Base-by-base conservation (phyloP, 2,329 filamentous ascomycete genomes). In the Xylaria multiplex region DNA sequence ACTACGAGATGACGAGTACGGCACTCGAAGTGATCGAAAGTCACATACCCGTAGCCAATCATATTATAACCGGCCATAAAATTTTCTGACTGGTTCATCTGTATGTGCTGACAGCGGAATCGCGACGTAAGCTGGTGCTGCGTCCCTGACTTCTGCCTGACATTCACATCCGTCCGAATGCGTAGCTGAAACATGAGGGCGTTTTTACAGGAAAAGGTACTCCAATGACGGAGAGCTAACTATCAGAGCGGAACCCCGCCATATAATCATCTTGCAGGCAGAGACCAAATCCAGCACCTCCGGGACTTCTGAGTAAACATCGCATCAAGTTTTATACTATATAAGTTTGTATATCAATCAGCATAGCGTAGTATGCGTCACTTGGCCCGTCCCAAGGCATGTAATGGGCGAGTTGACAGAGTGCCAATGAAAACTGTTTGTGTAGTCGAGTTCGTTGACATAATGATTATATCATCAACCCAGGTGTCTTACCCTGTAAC, bases 91-190 rank as follows among this genome's bases (percentile, higher is more conserved):
- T 58, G 55, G 43, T 24, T 27, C 55, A 3, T 49, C 30, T 24
- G 11, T n/a, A 16, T 35, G 43, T 58, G 55, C 30, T 49, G 19
- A 49, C 42, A 22, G 43, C 49, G 45, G 54, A 50, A 50, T 50
- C 9, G 40, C 54, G 22, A 55, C 43, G 53, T 45, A 62, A 56
- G 43, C 59, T 50, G 45, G 43, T 11, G 32, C 46, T 11, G 32
- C 14, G 32, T 55, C 16, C 22, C 53, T 40, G 19, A 14, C n/a
- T 30, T 55, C 42, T 55, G 11, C 22, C 53, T 40, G 19, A 14
- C n/a, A 30, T 55, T 49, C 50, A 49, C 16, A 19, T 42, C n/a
- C 43, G 24, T 8, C 24, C 16, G 37, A 32, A 32, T n/a, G 30
- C 42, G 27, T 50, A 43, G 45, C 53, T 50, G 52, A 56, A 43